Evolutionary conservation across 2,329 filamentous ascomycete species (phyloP), one percentile per base, ranked within the genome.

Genomic region (Drechmeria coniospora): DNA sequence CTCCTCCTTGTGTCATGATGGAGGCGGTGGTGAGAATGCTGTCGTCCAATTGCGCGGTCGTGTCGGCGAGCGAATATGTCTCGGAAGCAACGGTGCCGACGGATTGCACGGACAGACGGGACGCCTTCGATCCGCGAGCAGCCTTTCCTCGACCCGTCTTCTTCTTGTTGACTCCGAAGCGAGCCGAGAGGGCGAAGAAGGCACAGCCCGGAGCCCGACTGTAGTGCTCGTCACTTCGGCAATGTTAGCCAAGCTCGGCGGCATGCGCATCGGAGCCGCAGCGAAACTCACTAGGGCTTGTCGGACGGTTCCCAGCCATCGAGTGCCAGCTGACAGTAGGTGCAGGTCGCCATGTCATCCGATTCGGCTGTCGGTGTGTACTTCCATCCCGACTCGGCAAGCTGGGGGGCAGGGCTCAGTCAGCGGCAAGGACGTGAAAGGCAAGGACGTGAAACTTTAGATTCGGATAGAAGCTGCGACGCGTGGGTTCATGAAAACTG

Each of bases 271-370:
- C 11, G 19, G 14, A 13, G 12, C 10, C 21, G 16, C n/a, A 25
- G 7, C 21, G 11, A 17, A 33, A 54, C 78, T 54, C 51, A 84
- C 74, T 79, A 69, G 35, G 90, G 90, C 47, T 92, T 82, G 50
- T 98, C 90, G 33, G 77, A 75, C 2, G 79, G 77, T 47, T 95
- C 90, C 90, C 92, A 98, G 6, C 84, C 84, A 50, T 95, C 87
- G 8, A 98, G 66, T 8, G 79, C 83, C 11, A 95, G 57, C 32
- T 79, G 73, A 57, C 90, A 98, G 54, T 95, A 94, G 16, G 80
- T 68, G 49, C 90, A 98, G 8, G 79, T 90, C 8, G 82, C 81
- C 57, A 87, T 81, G 50, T 98, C 90, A 38, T 90, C 77, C 9
- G 75, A 82, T 23, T 87, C 83, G 23, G 70, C 57, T 5, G 73